phyloP scores from a whole-genome alignment of 805 yeast genomes.

The Nakazawaea holstii region DNA sequence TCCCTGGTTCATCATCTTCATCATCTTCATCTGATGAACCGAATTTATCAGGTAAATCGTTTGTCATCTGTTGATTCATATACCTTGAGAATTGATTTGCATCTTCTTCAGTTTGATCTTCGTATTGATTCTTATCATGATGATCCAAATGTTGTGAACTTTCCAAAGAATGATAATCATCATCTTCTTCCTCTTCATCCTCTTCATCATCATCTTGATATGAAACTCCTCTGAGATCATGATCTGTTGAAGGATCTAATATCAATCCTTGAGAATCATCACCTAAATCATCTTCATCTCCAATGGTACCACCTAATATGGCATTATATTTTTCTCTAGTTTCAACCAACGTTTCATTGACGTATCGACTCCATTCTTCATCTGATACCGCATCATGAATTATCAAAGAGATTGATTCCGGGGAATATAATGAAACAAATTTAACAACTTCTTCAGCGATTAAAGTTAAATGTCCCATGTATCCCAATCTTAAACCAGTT shows the following conservation, averaged over 20 bases:
- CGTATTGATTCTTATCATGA: constrained; percentile 20
- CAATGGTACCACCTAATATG: constrained; percentile 76
- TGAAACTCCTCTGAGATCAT: constrained; percentile 18
- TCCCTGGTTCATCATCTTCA: constrained; percentile 37
- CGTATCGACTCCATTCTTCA: constrained; percentile 75
- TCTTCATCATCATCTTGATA: constrained; percentile 14
- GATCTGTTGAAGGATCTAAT: constrained; percentile 18
- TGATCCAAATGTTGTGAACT: neutral
- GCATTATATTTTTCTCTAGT: constrained; percentile 94
- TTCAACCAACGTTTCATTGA: constrained; percentile 74
- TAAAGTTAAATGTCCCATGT: constrained; percentile 93
- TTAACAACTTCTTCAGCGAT: constrained; percentile 96
- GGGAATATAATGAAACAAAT: constrained; percentile 57
- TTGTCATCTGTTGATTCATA: constrained; percentile 70
- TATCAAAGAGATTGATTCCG: constrained; percentile 50
- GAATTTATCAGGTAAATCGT: constrained; percentile 40
- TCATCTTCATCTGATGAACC: constrained; percentile 55
- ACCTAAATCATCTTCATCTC: constrained; percentile 34
- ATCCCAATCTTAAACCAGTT: constrained; percentile 72
- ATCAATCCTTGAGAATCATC: constrained; percentile 22
- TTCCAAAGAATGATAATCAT: constrained; percentile 11
- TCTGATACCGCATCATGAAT: constrained; percentile 47
- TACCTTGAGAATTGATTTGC: constrained; percentile 62
- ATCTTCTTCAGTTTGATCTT: constrained; percentile 21
- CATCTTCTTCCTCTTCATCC: constrained; percentile 11